phyloP scores from a whole-genome alignment of 2,329 filamentous ascomycete genomes.

The Simplicillium sp. region DNA sequence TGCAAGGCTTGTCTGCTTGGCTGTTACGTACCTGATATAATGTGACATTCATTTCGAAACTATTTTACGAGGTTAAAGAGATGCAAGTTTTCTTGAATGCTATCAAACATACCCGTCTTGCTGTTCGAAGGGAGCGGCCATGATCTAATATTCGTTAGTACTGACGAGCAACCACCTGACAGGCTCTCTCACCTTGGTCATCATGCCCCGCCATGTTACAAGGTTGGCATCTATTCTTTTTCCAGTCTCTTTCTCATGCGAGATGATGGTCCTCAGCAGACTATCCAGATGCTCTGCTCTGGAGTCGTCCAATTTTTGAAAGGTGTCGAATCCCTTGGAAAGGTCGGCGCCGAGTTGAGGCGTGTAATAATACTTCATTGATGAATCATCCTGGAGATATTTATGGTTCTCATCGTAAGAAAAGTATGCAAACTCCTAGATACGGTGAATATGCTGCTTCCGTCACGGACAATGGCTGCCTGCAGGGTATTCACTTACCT shows the following conservation, averaged over 20 bases:
- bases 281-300: slow-evolving; percentile 83
- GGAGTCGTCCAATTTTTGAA: slow-evolving; percentile 73
- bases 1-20: background rate
- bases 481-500: slow-evolving; percentile 33
- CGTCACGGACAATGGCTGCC: background rate
- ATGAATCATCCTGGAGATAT: slow-evolving; percentile 68
- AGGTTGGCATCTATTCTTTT: slow-evolving; percentile 66
- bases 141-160: slow-evolving; percentile 48
- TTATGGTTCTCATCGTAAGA: slow-evolving; percentile 82
- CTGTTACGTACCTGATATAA: slow-evolving; percentile 65
- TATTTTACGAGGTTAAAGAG: slow-evolving; percentile 22
- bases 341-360: slow-evolving; percentile 63
- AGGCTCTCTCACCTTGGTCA: slow-evolving; percentile 67
- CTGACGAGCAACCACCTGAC: background rate
- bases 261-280: slow-evolving; percentile 65
- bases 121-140: slow-evolving; percentile 74
- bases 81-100: slow-evolving; percentile 8
- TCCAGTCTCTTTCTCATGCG: slow-evolving; percentile 59
- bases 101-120: slow-evolving; percentile 70
- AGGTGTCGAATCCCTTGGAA: slow-evolving; percentile 70
- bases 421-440: slow-evolving; percentile 81
- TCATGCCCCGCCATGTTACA: slow-evolving; percentile 94
- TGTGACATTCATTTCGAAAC: slow-evolving; percentile 95
- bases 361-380: slow-evolving; percentile 81
- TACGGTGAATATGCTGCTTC: too few species aligned